A percentile compares a stretch with the other conserved stretches of the same genome.
These are phyloP conservation scores for Ascochyta viciae-villosae DNA, from an alignment of 2,329 filamentous ascomycete species.

Conservation along the genomic window DNA sequence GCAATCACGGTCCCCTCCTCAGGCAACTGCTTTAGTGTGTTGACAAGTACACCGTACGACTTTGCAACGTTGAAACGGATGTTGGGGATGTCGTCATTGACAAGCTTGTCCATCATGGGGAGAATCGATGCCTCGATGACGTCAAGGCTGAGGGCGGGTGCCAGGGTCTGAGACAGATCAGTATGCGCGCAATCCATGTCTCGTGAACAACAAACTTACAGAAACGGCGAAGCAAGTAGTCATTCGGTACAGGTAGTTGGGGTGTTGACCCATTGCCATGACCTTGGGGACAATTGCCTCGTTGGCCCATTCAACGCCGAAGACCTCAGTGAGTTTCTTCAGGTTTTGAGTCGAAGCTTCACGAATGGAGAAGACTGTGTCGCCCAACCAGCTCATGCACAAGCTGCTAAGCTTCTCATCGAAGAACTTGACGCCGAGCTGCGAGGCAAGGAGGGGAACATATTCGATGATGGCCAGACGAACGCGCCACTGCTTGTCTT, in stretches of 20 bases:
- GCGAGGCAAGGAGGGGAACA: conserved; percentile 92
- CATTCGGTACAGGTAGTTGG: conserved; percentile 99
- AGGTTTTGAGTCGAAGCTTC: conserved; percentile 97
- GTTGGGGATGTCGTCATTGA: conserved; percentile 94
- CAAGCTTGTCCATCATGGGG: conserved; percentile 94
- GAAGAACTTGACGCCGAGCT: conserved; percentile 96
- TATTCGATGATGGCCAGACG: conserved; percentile 99
- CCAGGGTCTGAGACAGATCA: conserved; percentile 74
- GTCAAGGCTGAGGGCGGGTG: conserved; percentile 88
- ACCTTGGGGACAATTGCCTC: conserved; percentile 98
- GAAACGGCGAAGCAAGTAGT: conserved; percentile 99
- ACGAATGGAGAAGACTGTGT: conserved; percentile 97
- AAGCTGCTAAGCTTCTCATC: conserved; percentile 94
- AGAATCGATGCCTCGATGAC: conserved; percentile 93
- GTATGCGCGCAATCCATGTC: conserved; percentile 5
- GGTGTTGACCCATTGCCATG: conserved; percentile 96
- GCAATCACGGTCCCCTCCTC: conserved; percentile 86
- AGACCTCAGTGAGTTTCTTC: conserved; percentile 98
- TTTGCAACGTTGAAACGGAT: conserved; percentile 99
- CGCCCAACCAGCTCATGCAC: conserved; percentile 98
- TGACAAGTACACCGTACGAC: conserved; percentile 89
- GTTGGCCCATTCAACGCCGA: conserved; percentile 96
- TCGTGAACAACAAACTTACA: conserved; percentile 64
- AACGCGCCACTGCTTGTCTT: conserved; percentile 99
- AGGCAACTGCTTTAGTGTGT: conserved; percentile 89